Percentiles rank a stretch among this genome's conserved stretches.
Conservation (phyloP, 2,329 filamentous ascomycete species). For the Curvularia sp. region DNA sequence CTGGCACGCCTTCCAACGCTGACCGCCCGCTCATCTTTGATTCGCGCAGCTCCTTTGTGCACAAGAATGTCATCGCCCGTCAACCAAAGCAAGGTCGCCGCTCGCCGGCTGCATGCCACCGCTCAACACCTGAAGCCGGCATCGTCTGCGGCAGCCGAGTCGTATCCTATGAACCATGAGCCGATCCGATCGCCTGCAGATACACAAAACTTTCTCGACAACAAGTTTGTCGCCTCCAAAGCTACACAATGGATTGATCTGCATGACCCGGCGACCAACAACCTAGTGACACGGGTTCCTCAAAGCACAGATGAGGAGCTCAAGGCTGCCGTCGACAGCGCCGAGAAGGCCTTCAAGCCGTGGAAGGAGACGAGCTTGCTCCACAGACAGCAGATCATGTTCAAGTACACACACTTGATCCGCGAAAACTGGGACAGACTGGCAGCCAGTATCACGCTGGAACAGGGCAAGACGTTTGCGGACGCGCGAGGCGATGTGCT, state of each 20-base stretch:
- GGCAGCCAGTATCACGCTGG: constrained; percentile 83
- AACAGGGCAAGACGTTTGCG: constrained; percentile 88
- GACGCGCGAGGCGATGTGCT: constrained; percentile 84
- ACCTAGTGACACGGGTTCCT: constrained; percentile 81
- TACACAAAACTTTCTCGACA: constrained; percentile 84
- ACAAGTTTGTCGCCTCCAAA: constrained; percentile 74
- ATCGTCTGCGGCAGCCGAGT: constrained; percentile 59
- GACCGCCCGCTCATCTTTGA: constrained; percentile 48
- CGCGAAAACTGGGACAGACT: constrained; percentile 85
- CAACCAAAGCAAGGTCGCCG: constrained; percentile 51
- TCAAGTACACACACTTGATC: constrained; percentile 81
- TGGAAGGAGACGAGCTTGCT: constrained; percentile 78
- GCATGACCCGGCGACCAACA: constrained; percentile 84
- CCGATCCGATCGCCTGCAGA: constrained; percentile 71
- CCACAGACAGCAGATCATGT: constrained; percentile 83
- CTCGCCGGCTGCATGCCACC: constrained; percentile 62
- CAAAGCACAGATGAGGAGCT: constrained; percentile 82
- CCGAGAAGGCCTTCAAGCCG: constrained; percentile 74
- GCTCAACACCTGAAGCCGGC: constrained; percentile 59
- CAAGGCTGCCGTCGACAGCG: constrained; percentile 75
- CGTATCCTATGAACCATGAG: constrained; percentile 75
- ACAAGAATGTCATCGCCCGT: constrained; percentile 51
- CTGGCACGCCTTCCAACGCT: constrained; percentile 54
- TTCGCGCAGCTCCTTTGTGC: constrained; percentile 47
- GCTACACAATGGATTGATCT: constrained; percentile 79